Conservation (phyloP, 2,329 filamentous ascomycete species). For the Exophiala sideris region DNA sequence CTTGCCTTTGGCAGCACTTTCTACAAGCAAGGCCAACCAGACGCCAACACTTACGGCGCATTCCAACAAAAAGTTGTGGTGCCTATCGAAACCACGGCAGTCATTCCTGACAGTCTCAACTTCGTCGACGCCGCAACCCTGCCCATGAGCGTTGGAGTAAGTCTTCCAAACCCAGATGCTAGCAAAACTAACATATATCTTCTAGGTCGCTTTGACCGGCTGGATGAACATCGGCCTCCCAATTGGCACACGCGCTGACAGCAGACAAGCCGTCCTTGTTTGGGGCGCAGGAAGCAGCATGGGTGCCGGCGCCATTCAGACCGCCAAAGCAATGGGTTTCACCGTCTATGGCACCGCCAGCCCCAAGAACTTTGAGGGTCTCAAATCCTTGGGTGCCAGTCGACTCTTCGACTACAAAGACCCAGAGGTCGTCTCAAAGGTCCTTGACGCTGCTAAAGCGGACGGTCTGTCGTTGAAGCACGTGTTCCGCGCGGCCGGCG, state of each 20-base stretch:
- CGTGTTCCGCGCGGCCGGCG: conserved; percentile 26
- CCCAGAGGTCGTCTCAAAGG: conserved; percentile 31
- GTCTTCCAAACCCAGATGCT: no score
- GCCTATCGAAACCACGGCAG: conserved; percentile 31
- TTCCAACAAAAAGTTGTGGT: conserved; percentile 33
- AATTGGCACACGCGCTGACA: conserved; percentile 23
- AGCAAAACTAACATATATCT: no score
- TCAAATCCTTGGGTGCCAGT: conserved; percentile 38
- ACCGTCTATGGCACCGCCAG: conserved; percentile 41
- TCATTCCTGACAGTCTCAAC: conserved; percentile 31
- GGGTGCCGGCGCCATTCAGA: conserved; percentile 40
- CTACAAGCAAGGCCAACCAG: conserved; percentile 27
- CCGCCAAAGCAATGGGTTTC: conserved; percentile 39
- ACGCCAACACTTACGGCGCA: conserved; percentile 30
- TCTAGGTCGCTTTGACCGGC: conserved; percentile 27
- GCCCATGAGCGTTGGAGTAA: conserved; percentile 28
- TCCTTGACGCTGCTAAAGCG: conserved; percentile 29
- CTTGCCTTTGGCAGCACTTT: conserved; percentile 32
- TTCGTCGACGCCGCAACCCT: conserved; percentile 32
- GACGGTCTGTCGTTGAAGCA: conserved; percentile 22
- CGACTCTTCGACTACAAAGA: conserved; percentile 41
- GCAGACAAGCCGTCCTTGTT: conserved; percentile 36
- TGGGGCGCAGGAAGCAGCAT: conserved; percentile 45
- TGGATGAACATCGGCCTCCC: conserved; percentile 30
- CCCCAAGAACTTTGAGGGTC: conserved; percentile 37